Conservation (phyloP, 345 rosid genomes). For the Reutealis trisperma region DNA sequence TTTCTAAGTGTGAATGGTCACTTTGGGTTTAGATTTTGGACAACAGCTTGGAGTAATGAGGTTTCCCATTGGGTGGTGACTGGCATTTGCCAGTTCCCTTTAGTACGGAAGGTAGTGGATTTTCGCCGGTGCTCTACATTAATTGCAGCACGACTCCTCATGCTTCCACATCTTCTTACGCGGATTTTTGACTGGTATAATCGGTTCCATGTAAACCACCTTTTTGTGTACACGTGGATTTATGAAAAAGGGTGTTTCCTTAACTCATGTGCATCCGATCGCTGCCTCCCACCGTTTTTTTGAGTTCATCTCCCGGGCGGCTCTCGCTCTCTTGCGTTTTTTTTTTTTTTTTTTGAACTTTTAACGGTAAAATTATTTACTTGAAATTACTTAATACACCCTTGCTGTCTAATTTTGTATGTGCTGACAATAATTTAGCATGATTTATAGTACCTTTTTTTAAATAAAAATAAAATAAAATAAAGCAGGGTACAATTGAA, state of each 20-base stretch:
- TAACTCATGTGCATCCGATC: slow-evolving; percentile 35
- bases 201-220: slow-evolving; percentile 18
- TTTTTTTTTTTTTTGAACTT: neutral
- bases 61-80: slow-evolving; percentile 56
- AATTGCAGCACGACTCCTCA: slow-evolving; percentile 36
- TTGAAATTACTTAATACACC: neutral
- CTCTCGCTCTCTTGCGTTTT: neutral
- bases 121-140: slow-evolving; percentile 57
- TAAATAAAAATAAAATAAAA: too few species aligned
- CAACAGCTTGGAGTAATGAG: slow-evolving; percentile 62
- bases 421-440: neutral
- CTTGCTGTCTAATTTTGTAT: neutral
- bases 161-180: slow-evolving; percentile 25
- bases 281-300: neutral
- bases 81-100: slow-evolving; percentile 60
- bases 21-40: slow-evolving; percentile 46
- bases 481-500: too few species aligned
- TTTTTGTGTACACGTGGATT: slow-evolving; percentile 32
- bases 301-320: slow-evolving; percentile 35
- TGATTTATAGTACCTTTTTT: too few species aligned
- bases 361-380: neutral
- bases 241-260: neutral
- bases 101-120: slow-evolving; percentile 33
- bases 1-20: slow-evolving; percentile 46
- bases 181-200: slow-evolving; percentile 31